Evolutionary conservation across 2,329 filamentous ascomycete genomes (phyloP).

Genomic region (Exophiala spinifera): DNA sequence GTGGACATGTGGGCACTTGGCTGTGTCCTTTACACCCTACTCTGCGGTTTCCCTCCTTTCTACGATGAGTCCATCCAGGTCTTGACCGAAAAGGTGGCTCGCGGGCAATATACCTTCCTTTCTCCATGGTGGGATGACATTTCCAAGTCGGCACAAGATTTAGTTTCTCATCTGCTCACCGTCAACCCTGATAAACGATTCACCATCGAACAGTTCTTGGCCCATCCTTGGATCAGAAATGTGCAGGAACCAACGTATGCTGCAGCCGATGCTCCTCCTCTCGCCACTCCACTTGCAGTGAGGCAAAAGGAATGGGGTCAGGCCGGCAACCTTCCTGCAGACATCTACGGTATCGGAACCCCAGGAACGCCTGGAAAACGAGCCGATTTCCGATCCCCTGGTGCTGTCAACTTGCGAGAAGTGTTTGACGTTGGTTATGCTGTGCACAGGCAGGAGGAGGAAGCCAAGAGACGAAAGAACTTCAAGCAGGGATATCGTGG

Average conservation of each 20-base stretch:
- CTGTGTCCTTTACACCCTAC: conserved; percentile 92
- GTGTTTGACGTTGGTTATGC: conserved; percentile 99
- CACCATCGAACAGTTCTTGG: conserved; percentile 86
- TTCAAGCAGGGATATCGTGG: conserved; percentile 67
- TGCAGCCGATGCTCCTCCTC: conserved; percentile 65
- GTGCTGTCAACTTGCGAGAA: conserved; percentile 90
- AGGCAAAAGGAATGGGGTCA: conserved; percentile 57
- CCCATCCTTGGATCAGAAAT: conserved; percentile 87
- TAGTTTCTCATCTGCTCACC: conserved; percentile 88
- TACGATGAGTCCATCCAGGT: conserved; percentile 96
- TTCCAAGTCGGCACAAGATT: conserved; percentile 87
- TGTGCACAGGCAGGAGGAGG: conserved; percentile 93
- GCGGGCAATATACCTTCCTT: conserved; percentile 94
- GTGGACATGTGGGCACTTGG: conserved; percentile 99
- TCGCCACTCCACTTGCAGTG: conserved; percentile 62
- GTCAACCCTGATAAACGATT: conserved; percentile 95
- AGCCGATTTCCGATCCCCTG: conserved; percentile 91
- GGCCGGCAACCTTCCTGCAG: conserved; percentile 54
- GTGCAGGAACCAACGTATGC: conserved; percentile 66
- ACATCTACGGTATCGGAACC: conserved; percentile 49
- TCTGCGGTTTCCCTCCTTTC: conserved; percentile 97
- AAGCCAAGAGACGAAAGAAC: conserved; percentile 86
- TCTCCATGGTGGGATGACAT: conserved; percentile 99
- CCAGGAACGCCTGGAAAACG: conserved; percentile 56
- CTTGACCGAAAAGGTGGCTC: conserved; percentile 94